phyloP scores from a whole-genome alignment of 164 flowering plant species.

The Chimonanthus salicifolius region DNA sequence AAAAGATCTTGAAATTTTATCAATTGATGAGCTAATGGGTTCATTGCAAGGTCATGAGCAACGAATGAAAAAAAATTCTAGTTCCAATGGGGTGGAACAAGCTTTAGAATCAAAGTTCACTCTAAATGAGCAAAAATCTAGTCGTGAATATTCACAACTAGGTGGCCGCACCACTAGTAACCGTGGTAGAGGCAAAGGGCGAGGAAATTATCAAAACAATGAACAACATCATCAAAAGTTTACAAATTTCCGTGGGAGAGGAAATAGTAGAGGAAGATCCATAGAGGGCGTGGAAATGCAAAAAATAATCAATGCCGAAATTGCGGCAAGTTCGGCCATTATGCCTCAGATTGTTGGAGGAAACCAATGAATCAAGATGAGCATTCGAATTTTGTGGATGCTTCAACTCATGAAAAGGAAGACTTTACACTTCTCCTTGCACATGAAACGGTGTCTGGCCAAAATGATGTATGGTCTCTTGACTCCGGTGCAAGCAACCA shows the following conservation, averaged over 20 bases:
- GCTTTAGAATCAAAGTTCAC: background rate
- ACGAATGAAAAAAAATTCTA: background rate
- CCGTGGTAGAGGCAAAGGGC: background rate
- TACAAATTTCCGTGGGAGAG: background rate
- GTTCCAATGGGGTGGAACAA: background rate
- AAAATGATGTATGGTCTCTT: no score
- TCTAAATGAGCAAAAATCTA: background rate
- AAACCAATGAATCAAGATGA: background rate
- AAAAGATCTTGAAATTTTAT: background rate
- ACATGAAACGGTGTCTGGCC: no score
- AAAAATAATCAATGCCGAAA: background rate
- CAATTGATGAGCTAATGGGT: conserved; percentile 1
- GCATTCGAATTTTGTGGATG: background rate
- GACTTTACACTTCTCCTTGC: no score
- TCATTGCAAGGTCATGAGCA: conserved; percentile 2
- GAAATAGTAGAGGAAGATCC: background rate
- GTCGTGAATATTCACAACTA: background rate
- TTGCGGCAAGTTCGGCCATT: background rate
- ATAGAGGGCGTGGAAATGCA: background rate
- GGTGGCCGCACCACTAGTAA: background rate
- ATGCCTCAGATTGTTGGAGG: conserved; percentile 1
- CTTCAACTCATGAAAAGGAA: no score
- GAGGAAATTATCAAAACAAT: background rate
- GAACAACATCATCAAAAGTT: background rate
- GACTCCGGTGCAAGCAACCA: no score